Evolutionary conservation across 1,284 basidiomycete species (phyloP).

Genomic region (Kalmanozyma brasiliensis): DNA sequence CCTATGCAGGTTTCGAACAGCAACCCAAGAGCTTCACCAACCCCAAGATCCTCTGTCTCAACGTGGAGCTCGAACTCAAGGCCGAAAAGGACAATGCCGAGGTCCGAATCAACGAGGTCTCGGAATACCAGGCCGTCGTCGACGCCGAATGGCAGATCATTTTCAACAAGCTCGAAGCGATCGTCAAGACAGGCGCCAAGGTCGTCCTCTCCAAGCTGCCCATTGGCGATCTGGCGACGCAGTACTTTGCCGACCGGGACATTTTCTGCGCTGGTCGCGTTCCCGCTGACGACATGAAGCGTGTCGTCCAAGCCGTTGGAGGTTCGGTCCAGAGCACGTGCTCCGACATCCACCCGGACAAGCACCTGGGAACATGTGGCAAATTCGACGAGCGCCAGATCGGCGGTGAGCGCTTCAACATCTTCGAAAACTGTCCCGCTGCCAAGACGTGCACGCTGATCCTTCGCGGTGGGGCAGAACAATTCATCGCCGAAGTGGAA

Average conservation of each 20-base stretch:
- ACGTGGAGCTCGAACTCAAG: slow-evolving; percentile 98
- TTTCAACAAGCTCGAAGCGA: slow-evolving; percentile 94
- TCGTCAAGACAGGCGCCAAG: slow-evolving; percentile 95
- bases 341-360: slow-evolving; percentile 82
- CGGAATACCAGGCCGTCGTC: slow-evolving; percentile 92
- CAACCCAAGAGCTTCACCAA: slow-evolving; percentile 93
- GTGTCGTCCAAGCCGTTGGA: slow-evolving; percentile 95
- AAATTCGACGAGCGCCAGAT: slow-evolving; percentile 94
- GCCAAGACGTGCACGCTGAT: slow-evolving; percentile 98
- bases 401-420: slow-evolving; percentile 95
- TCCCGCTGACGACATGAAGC: slow-evolving; percentile 85
- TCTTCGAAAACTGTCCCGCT: slow-evolving; percentile 91
- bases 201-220: slow-evolving; percentile 98
- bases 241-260: slow-evolving; percentile 98
- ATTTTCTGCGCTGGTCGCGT: slow-evolving; percentile 99
- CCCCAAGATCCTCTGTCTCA: slow-evolving; percentile 91
- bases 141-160: slow-evolving; percentile 99
- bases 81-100: slow-evolving; percentile 99
- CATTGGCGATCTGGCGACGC: slow-evolving; percentile 97
- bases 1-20: slow-evolving; percentile 98
- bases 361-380: slow-evolving; percentile 92
- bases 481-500: slow-evolving; percentile 99
- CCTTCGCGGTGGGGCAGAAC: slow-evolving; percentile 94
- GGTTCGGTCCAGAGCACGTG: slow-evolving; percentile 95
- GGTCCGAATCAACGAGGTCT: slow-evolving; percentile 91